Conservation (phyloP, 352 stramenopile genomes). For the Hyphochytrium catenoides region DNA sequence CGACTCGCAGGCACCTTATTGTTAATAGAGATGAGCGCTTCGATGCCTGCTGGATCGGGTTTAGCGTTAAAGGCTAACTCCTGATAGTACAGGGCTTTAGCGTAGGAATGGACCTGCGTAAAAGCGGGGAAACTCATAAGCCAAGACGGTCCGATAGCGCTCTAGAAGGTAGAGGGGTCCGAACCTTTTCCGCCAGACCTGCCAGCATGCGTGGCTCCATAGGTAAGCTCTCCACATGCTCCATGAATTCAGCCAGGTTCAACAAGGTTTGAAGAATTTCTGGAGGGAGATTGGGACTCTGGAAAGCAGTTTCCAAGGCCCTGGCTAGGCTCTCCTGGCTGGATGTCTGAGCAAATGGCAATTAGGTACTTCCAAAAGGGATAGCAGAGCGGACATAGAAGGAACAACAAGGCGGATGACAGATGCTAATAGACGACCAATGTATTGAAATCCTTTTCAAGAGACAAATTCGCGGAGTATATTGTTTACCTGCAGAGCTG, state of each 20-base stretch:
- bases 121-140: too few relatives aligned
- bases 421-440: too few relatives aligned
- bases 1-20: constrained; percentile 70
- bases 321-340: constrained; percentile 77
- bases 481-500: constrained; percentile 70
- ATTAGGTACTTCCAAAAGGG: too few relatives aligned
- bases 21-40: constrained; percentile 97
- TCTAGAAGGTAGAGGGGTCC: too few relatives aligned
- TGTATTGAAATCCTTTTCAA: too few relatives aligned
- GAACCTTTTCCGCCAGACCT: constrained; percentile 88
- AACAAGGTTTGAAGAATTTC: constrained; percentile 95
- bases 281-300: constrained; percentile 67
- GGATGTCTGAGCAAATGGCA: too few relatives aligned
- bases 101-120: constrained; percentile 95
- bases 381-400: too few relatives aligned
- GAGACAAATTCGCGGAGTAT: too few relatives aligned
- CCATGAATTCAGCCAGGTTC: constrained; percentile 98
- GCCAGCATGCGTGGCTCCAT: constrained; percentile 92
- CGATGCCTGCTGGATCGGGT: constrained; percentile 72
- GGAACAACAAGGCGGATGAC: too few relatives aligned
- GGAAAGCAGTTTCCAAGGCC: constrained; percentile 82
- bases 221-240: constrained; percentile 91
- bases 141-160: too few relatives aligned
- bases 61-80: constrained; percentile 90
- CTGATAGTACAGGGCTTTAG: constrained; percentile 95